A percentile compares a stretch with the other conserved stretches of the same genome.
Evolutionary conservation across 768 basidiomycete genomes (phyloP).

Genomic region (Naematelia encephala): DNA sequence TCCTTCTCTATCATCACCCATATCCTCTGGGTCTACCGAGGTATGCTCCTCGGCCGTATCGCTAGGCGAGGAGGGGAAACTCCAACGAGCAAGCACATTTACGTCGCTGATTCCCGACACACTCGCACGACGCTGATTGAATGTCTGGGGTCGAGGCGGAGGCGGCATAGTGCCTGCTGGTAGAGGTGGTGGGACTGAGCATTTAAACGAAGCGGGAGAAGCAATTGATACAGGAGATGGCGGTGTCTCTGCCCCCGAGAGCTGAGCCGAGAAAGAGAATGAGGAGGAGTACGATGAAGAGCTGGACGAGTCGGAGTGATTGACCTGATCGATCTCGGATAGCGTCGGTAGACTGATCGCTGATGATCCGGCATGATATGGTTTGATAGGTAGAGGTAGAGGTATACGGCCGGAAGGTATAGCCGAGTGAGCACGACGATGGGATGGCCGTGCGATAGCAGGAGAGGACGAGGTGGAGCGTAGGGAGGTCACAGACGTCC

Average conservation of each 20-base stretch:
- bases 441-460: neutral
- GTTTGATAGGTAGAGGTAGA: neutral
- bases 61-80: neutral
- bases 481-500: neutral
- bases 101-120: neutral
- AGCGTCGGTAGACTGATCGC: constrained; percentile 14
- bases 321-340: constrained; percentile 10
- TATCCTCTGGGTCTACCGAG: neutral
- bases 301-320: neutral
- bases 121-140: neutral
- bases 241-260: neutral
- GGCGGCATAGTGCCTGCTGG: neutral
- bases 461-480: neutral
- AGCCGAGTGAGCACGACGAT: constrained; percentile 7
- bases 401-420: constrained; percentile 2
- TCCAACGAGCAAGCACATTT: neutral
- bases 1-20: neutral
- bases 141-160: neutral
- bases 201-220: neutral
- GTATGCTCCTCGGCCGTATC: neutral
- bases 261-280: neutral
- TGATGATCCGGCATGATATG: constrained; percentile 9
- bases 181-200: neutral
- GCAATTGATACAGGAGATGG: neutral
- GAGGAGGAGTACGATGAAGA: neutral